Evolutionary conservation across 179 eudicot genomes (phyloP).

Genomic region (Actinidia chinensis): DNA sequence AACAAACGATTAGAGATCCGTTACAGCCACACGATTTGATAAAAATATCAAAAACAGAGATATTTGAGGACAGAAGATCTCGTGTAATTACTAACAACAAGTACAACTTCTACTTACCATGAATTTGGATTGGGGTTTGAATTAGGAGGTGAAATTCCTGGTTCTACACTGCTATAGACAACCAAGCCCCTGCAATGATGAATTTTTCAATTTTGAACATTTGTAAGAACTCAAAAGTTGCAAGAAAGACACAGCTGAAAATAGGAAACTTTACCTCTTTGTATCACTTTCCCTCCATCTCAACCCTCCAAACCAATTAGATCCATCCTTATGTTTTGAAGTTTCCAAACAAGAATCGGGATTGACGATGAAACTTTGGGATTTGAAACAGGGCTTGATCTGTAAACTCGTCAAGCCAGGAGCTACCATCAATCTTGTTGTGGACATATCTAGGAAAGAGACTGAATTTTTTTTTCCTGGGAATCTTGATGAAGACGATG

Average conservation of each 20-base stretch:
- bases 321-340: background rate
- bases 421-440: background rate
- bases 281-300: background rate
- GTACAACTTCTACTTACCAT: constrained; percentile 19
- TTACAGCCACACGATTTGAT: too few species aligned
- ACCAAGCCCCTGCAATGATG: constrained; percentile 24
- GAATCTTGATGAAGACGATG: background rate
- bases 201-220: background rate
- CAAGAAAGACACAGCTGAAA: background rate
- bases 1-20: too few species aligned
- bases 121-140: constrained; percentile 27
- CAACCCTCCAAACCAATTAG: constrained; percentile 1
- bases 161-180: constrained; percentile 25
- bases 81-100: too few species aligned
- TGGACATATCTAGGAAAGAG: background rate
- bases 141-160: constrained; percentile 32
- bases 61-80: too few species aligned
- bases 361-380: background rate
- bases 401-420: background rate
- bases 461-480: background rate
- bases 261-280: background rate
- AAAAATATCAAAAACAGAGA: too few species aligned
- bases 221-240: background rate
- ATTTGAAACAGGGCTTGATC: background rate
- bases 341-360: background rate